phyloP scores from a whole-genome alignment of 371 early-diverging fungal species.

The Circinella umbellata region DNA sequence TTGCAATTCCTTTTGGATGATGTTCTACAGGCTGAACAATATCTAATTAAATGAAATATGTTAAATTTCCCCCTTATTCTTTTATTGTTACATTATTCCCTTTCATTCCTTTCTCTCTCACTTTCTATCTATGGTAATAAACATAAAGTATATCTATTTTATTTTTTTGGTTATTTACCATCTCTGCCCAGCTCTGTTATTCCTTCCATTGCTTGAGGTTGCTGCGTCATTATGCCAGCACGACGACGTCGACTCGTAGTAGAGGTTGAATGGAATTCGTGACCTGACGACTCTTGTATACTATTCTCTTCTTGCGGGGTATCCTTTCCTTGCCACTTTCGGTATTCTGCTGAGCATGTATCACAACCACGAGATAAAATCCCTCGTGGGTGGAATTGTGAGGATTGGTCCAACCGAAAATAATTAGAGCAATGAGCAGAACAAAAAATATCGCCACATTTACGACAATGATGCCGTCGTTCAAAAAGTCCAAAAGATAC shows the following conservation, averaged over 20 bases:
- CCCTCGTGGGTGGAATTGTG: constrained; percentile 44
- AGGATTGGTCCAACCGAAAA: constrained; percentile 48
- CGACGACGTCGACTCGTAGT: constrained; percentile 22
- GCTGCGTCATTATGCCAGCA: constrained; percentile 51
- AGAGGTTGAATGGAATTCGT: background rate
- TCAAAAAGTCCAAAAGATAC: constrained; percentile 51
- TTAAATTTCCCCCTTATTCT: background rate
- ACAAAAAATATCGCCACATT: constrained; percentile 57
- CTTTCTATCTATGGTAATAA: background rate
- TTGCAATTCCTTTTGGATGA: constrained; percentile 14
- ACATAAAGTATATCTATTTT: too few relatives aligned
- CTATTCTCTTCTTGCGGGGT: constrained; percentile 4
- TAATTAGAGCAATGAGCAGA: constrained; percentile 53
- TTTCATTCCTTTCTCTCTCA: constrained; percentile 1
- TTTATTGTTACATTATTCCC: background rate
- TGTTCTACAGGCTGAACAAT: constrained; percentile 2
- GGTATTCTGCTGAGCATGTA: constrained; percentile 41
- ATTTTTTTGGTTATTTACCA: constrained; percentile 29
- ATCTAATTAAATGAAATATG: background rate
- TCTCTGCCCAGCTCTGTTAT: constrained; percentile 53
- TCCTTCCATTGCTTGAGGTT: constrained; percentile 57
- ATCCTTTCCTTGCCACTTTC: constrained; percentile 30
- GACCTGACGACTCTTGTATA: background rate
- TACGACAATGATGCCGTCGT: constrained; percentile 56
- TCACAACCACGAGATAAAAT: constrained; percentile 49